phyloP scores from a whole-genome alignment of 2,329 filamentous ascomycete genomes.

The Paecilomyces formosus region DNA sequence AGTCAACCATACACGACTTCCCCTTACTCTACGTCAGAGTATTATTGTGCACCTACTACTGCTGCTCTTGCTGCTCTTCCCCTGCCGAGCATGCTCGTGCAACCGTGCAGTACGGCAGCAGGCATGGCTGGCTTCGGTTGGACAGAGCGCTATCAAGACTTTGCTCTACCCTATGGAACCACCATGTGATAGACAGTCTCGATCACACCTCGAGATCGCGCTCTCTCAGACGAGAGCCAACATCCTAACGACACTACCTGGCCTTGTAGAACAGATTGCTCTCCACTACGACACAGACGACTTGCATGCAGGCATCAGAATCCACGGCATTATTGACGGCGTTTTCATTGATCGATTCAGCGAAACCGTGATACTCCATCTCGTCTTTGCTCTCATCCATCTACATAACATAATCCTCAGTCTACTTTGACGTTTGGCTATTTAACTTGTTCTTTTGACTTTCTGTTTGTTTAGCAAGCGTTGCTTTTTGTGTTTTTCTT shows the following conservation, averaged over 20 bases:
- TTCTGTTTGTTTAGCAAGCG: slow-evolving; percentile 45
- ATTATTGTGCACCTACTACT: slow-evolving; percentile 72
- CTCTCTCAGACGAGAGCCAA: background rate
- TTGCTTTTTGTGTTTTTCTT: slow-evolving; percentile 27
- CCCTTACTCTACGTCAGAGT: slow-evolving; percentile 52
- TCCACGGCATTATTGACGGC: slow-evolving; percentile 48
- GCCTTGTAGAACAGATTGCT: slow-evolving; percentile 34
- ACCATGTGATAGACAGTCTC: slow-evolving; percentile 66
- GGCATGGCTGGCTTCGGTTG: slow-evolving; percentile 76
- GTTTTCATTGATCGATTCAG: slow-evolving; percentile 43
- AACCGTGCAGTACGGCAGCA: slow-evolving; percentile 72
- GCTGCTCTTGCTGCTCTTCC: slow-evolving; percentile 70
- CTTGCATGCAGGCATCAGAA: slow-evolving; percentile 33
- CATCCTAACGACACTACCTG: slow-evolving; percentile 6
- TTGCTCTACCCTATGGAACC: slow-evolving; percentile 61
- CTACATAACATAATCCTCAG: slow-evolving; percentile 36
- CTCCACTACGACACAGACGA: slow-evolving; percentile 26
- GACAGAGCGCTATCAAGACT: slow-evolving; percentile 72
- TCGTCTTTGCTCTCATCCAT: slow-evolving; percentile 32
- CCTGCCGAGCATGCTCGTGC: slow-evolving; percentile 77
- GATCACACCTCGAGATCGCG: background rate
- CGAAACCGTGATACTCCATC: slow-evolving; percentile 35
- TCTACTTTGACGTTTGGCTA: slow-evolving; percentile 35
- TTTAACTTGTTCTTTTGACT: slow-evolving; percentile 30
- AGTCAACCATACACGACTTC: slow-evolving; percentile 70